Percentiles rank a stretch among this genome's conserved stretches.
Conservation (phyloP, 768 basidiomycete species). For the Calocybe indica region DNA sequence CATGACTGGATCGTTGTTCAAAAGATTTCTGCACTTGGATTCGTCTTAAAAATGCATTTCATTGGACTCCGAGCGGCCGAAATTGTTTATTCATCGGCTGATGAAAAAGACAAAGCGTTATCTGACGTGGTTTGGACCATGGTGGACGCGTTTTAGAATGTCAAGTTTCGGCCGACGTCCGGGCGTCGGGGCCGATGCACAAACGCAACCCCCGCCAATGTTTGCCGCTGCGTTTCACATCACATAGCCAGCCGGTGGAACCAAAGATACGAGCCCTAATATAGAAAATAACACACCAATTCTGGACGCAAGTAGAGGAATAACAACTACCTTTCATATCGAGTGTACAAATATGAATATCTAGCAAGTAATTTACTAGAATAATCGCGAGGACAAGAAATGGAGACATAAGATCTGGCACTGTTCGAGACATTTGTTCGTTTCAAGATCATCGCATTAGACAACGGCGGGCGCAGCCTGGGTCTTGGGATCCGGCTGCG, state of each 20-base stretch:
- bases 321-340: no score
- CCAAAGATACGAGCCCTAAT: no score
- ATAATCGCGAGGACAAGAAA: neutral
- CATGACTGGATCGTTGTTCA: no score
- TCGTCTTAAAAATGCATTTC: neutral
- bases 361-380: neutral
- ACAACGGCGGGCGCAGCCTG: conserved; percentile 14
- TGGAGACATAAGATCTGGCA: neutral
- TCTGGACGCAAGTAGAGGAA: no score
- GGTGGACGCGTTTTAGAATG: no score
- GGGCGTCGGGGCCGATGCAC: no score
- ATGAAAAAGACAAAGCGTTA: neutral
- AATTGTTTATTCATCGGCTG: neutral
- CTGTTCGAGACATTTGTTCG: neutral
- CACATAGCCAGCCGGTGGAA: no score
- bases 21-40: neutral
- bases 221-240: no score
- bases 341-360: no score
- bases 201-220: no score
- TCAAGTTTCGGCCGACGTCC: no score
- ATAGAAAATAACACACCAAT: no score
- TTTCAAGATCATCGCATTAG: neutral
- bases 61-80: neutral
- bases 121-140: neutral
- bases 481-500: conserved; percentile 6